A percentile compares a stretch with the other conserved stretches of the same genome.
Evolutionary conservation across 2,329 filamentous ascomycete genomes (phyloP).

Genomic region (Fusarium nanum): DNA sequence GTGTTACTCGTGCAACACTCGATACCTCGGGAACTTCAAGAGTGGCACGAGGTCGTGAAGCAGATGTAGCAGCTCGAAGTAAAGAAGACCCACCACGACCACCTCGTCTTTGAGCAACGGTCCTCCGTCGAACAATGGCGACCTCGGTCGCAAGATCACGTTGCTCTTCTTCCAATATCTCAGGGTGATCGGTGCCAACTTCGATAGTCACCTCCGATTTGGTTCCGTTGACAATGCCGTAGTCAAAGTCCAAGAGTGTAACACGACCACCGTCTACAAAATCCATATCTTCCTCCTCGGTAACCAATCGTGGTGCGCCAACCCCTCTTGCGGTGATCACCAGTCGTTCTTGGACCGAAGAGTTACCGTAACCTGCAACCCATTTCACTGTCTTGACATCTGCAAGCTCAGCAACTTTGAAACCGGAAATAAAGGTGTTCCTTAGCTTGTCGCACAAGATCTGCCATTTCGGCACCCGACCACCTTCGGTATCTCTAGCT

Average conservation of each 20-base stretch:
- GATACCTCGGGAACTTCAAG: constrained; percentile 51
- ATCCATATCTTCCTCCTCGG: constrained; percentile 77
- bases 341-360: constrained; percentile 66
- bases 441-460: constrained; percentile 74
- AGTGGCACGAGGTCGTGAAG: constrained; percentile 45
- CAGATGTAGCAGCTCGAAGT: constrained; percentile 62
- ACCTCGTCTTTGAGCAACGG: constrained; percentile 72
- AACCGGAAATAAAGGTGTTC: constrained; percentile 77
- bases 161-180: constrained; percentile 77
- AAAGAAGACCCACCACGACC: constrained; percentile 56
- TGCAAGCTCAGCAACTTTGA: constrained; percentile 71
- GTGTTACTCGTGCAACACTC: constrained; percentile 42
- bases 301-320: constrained; percentile 64
- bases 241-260: constrained; percentile 79
- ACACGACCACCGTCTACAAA: constrained; percentile 84
- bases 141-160: constrained; percentile 82
- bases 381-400: constrained; percentile 78
- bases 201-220: constrained; percentile 74
- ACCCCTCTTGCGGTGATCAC: constrained; percentile 80
- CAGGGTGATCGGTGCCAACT: constrained; percentile 76
- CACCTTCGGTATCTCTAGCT: constrained; percentile 46
- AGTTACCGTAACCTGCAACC: constrained; percentile 68
- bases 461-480: constrained; percentile 73
- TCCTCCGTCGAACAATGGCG: constrained; percentile 79
- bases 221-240: constrained; percentile 66